phyloP scores from a whole-genome alignment of 805 yeast species.

The Schizosaccharomyces cryophilus region DNA sequence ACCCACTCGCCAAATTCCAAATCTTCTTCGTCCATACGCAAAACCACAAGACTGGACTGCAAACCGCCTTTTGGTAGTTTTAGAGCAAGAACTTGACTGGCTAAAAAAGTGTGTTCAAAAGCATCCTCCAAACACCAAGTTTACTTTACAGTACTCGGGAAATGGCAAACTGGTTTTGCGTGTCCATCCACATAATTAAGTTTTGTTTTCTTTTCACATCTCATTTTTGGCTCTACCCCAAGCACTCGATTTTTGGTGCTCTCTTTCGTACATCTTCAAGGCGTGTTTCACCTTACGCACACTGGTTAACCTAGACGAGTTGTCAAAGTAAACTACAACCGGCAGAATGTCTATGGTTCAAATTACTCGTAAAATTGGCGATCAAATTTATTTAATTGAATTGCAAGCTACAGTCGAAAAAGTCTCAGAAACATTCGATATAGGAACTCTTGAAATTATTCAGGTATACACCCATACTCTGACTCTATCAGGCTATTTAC shows the following conservation, averaged over 20 bases:
- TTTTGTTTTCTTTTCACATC: too few relatives aligned
- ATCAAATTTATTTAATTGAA: background rate
- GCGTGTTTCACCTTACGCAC: too few relatives aligned
- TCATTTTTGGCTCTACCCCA: background rate
- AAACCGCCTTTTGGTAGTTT: conserved; percentile 5
- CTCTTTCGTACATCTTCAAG: background rate
- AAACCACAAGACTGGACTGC: conserved; percentile 7
- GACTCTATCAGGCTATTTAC: background rate
- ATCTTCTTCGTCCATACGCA: background rate
- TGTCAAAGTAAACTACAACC: background rate
- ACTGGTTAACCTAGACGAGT: background rate
- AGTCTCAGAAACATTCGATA: background rate
- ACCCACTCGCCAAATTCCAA: conserved; percentile 56
- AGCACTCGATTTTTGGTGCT: background rate
- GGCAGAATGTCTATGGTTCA: background rate
- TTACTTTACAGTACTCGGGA: background rate
- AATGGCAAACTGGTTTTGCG: background rate
- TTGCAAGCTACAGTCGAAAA: background rate
- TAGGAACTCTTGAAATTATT: background rate
- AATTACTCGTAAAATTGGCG: background rate
- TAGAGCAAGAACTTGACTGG: conserved; percentile 1
- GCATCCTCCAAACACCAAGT: background rate
- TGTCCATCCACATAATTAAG: too few relatives aligned
- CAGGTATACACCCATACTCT: background rate
- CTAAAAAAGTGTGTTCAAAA: background rate